phyloP scores from a whole-genome alignment of 805 yeast genomes.

The Pichia occidentalis region DNA sequence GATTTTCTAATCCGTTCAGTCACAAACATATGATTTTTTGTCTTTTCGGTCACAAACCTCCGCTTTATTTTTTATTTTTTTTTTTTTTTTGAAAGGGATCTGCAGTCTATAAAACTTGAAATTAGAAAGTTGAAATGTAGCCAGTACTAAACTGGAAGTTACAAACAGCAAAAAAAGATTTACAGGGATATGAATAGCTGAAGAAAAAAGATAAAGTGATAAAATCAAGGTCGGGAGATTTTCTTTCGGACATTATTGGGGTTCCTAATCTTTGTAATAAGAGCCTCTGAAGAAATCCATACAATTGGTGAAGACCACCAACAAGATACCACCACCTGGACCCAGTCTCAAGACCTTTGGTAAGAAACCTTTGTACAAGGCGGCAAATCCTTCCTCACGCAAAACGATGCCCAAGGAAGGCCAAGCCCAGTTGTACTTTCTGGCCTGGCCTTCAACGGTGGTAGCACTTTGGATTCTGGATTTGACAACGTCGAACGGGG shows the following conservation, averaged over 20 bases:
- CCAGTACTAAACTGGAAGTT: no score
- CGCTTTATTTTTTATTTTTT: no score
- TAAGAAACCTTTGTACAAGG: conserved; percentile 90
- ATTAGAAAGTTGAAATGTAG: no score
- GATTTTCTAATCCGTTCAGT: no score
- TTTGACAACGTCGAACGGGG: conserved; percentile 97
- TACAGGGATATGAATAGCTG: no score
- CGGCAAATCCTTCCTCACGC: conserved; percentile 86
- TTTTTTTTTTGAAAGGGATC: no score
- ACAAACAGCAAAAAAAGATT: no score
- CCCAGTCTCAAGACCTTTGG: conserved; percentile 97
- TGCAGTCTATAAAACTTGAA: no score
- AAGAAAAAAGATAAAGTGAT: no score
- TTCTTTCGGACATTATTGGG: not conserved
- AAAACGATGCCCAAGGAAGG: conserved; percentile 71
- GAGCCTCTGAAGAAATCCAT: conserved; percentile 87
- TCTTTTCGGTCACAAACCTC: no score
- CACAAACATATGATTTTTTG: no score
- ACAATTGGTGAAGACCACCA: conserved; percentile 92
- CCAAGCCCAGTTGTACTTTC: conserved; percentile 88
- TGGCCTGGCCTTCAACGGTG: conserved; percentile 60
- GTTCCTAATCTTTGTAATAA: conserved; percentile 29
- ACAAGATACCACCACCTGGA: conserved; percentile 97
- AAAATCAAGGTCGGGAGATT: no score
- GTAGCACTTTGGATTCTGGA: conserved; percentile 84